Percentiles rank a stretch among this genome's conserved stretches.
Conservation (phyloP, 2,329 filamentous ascomycete species). For the Geoglossum cookeanum region DNA sequence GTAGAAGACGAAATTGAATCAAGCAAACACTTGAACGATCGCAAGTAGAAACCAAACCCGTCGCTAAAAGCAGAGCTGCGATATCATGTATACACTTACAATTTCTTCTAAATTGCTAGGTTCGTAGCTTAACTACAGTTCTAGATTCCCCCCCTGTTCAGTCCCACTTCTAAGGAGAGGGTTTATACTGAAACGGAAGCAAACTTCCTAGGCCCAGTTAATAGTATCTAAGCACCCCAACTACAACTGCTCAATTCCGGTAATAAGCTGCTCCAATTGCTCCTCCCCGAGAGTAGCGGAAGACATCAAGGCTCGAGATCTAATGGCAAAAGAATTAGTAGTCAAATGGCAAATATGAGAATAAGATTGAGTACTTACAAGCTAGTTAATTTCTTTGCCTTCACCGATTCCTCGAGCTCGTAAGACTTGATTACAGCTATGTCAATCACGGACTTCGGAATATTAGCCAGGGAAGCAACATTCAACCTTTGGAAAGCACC, state of each 20-base stretch:
- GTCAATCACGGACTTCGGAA: slow-evolving; percentile 60
- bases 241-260: slow-evolving; percentile 25
- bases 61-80: neutral
- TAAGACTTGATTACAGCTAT: slow-evolving; percentile 61
- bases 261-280: slow-evolving; percentile 21
- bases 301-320: slow-evolving; percentile 2
- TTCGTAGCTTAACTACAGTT: neutral
- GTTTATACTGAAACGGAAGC: neutral
- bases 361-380: slow-evolving; percentile 10
- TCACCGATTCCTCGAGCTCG: slow-evolving; percentile 60
- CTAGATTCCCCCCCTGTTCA: neutral
- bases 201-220: neutral
- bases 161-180: neutral
- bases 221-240: neutral
- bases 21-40: neutral
- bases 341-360: slow-evolving; percentile 10
- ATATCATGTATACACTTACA: neutral
- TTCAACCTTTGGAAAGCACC: slow-evolving; percentile 34
- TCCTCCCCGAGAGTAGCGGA: slow-evolving; percentile 6
- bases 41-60: neutral
- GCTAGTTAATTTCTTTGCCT: slow-evolving; percentile 36
- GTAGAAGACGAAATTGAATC: slow-evolving; percentile 17
- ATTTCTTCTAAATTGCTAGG: neutral
- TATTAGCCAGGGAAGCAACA: slow-evolving; percentile 67
- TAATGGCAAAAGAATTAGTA: slow-evolving; percentile 6